These are phyloP conservation scores for Pleoardoris graminearum DNA, from an alignment of 2,329 filamentous ascomycete genomes.

Conservation along the genomic window DNA sequence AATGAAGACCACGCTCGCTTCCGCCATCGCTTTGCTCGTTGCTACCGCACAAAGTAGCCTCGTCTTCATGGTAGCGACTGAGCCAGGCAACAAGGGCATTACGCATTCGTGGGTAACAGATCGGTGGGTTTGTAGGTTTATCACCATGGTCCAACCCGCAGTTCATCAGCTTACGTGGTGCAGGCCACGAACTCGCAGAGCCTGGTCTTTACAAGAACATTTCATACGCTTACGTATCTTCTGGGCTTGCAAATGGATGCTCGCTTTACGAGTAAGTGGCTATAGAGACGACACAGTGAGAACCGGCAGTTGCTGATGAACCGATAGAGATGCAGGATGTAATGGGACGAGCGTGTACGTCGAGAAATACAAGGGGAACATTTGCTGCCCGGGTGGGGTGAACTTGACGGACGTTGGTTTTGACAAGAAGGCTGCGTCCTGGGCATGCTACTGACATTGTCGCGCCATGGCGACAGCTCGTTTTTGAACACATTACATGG, in stretches of 20 bases:
- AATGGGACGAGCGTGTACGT: conserved; percentile 18
- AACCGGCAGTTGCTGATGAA: not conserved
- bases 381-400: conserved; percentile 24
- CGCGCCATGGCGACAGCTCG: no score
- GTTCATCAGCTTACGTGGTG: not conserved
- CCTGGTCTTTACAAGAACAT: conserved; percentile 23
- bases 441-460: conserved; percentile 13
- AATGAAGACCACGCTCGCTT: conserved; percentile 14
- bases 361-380: conserved; percentile 26
- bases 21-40: conserved; percentile 5
- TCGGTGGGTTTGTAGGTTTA: conserved; percentile 20
- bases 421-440: conserved; percentile 17
- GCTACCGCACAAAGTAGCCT: conserved; percentile 13
- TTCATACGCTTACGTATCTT: conserved; percentile 27
- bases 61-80: conserved; percentile 21
- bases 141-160: not conserved
- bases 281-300: not conserved
- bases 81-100: conserved; percentile 17
- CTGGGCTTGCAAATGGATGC: conserved; percentile 26
- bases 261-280: conserved; percentile 24
- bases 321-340: conserved; percentile 18
- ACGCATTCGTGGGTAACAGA: conserved; percentile 21
- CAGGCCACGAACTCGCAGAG: conserved; percentile 16
- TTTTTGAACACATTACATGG: no score
- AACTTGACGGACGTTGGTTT: conserved; percentile 25